phyloP scores from a whole-genome alignment of 176 grass and related monocot species.

The Juncus inflexus region DNA sequence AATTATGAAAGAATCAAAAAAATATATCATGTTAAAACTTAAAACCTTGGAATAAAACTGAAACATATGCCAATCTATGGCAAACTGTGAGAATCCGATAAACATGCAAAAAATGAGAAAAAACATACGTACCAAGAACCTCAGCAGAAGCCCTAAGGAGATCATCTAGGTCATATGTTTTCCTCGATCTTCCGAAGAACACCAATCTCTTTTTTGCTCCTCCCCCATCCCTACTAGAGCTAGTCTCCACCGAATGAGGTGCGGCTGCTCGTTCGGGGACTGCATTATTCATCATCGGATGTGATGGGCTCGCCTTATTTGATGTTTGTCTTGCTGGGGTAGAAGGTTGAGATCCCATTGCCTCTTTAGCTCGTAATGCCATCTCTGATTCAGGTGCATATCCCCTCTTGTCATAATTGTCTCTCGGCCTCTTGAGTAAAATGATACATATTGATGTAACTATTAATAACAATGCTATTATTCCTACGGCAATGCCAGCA shows the following conservation, averaged over 20 bases:
- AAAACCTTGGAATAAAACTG: background rate
- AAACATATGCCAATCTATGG: background rate
- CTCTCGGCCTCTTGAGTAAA: background rate
- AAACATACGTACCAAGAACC: constrained; percentile 44
- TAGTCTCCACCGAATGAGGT: constrained; percentile 1
- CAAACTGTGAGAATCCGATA: background rate
- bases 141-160: constrained; percentile 74
- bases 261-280: background rate
- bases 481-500: constrained; percentile 57
- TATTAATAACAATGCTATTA: constrained; percentile 28
- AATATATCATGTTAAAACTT: no score
- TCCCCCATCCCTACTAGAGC: background rate
- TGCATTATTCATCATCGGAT: background rate
- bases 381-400: constrained; percentile 42
- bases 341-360: constrained; percentile 41
- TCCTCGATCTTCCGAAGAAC: constrained; percentile 60
- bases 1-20: no score
- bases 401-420: background rate
- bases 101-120: background rate
- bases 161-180: constrained; percentile 73
- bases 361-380: constrained; percentile 48
- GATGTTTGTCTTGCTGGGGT: constrained; percentile 19
- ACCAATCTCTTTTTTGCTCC: constrained; percentile 47
- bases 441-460: constrained; percentile 36
- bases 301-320: constrained; percentile 5